Evolutionary conservation across 2,329 filamentous ascomycete species (phyloP), one percentile per base, ranked within the genome.

Genomic region (Teratosphaeria viscida): DNA sequence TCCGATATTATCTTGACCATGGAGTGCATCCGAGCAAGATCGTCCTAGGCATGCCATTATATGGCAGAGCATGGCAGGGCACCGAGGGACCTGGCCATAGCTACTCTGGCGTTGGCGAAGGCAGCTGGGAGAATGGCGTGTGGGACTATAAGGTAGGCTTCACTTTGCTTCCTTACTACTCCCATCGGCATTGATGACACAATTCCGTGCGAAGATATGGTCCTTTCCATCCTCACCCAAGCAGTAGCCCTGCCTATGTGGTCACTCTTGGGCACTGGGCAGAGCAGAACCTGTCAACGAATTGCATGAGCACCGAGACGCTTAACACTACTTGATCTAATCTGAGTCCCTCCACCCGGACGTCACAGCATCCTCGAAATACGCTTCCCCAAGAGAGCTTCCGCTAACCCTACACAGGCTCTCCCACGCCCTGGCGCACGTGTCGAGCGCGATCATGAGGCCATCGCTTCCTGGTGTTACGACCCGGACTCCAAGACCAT

Each of bases 41-140:
- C 58, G 88, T 96, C 2, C 74, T 96, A 14, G 92, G 92, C 2
- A 92, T 96, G 88, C 92, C 92, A 2, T 78, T 97, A 12, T 97
- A 96, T 71, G 92, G 92, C 1, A 88, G 91, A 39, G 85, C 89
- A 0, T 97, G 96, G 72, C 80, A 85, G 66, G 83, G 85, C 64
- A 96, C 92, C 0, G 81, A 87, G 29, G 92, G 91, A 0, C 81
- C 84, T 0, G 92, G 92, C 0, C 73, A 78, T 35, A 75, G 83
- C 0, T 96, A 82, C 74, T 81, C 73, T 55, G 91, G 90, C 6
- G 79, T 89, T 8, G 92, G 91, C 1, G 79, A 85, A 58, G 92
- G 91, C 0, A 88, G 82, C 59, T 96, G 89, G 88, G 92, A 96
- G 76, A 79, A 82, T 7, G 91, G 91, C 0, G 84, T 95, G 0